Evolutionary conservation across 2,329 filamentous ascomycete species (phyloP), one percentile per base, ranked within the genome.

Genomic region (Pestalotiopsis sp.): DNA sequence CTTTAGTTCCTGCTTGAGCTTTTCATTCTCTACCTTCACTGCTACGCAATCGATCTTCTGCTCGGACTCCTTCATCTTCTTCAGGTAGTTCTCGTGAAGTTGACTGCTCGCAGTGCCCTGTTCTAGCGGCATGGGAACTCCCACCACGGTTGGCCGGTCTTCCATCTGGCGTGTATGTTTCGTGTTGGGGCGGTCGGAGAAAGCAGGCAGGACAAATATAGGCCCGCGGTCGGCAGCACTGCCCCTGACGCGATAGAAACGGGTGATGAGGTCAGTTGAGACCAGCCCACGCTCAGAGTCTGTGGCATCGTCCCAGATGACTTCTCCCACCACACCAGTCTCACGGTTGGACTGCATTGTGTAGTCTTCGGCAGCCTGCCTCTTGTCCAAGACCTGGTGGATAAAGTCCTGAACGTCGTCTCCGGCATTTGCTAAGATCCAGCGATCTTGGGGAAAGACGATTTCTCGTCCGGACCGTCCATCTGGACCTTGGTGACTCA

Each of bases 401-500:
- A 90, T 75, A 66, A 81, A 79, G 6, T 76, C 72, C 69, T 81
- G 85, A 17, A 88, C 79, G 65, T 87, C 86, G 52, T 88, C 84
- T 4, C 86, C 86, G 0, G 84, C 83, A 69, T 89, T 89, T 71
- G 81, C 84, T 2, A 90, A 78, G 14, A 90, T 76, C 78, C 84
- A 90, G 11, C 82, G 81, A 74, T 89, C 86, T 78, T 90, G 87
- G 0, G 84, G 84, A 74, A 81, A 86, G 1, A 82, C 83, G 27
- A 91, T 82, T 68, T 85, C 83, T 23, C 89, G 83, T 3, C 84
- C 84, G 5, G 87, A 80, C 27, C 87, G 81, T 41, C 83, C 83
- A 49, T 86, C 83, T 0, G 86, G 84, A 0, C 89, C 88, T 12
- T 85, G 76, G 17, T 81, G 79, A 23, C 85, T 86, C 41, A 89